Base-by-base conservation (phyloP, 2,329 filamentous ascomycete species). In the Epichloe brachyelytri region DNA sequence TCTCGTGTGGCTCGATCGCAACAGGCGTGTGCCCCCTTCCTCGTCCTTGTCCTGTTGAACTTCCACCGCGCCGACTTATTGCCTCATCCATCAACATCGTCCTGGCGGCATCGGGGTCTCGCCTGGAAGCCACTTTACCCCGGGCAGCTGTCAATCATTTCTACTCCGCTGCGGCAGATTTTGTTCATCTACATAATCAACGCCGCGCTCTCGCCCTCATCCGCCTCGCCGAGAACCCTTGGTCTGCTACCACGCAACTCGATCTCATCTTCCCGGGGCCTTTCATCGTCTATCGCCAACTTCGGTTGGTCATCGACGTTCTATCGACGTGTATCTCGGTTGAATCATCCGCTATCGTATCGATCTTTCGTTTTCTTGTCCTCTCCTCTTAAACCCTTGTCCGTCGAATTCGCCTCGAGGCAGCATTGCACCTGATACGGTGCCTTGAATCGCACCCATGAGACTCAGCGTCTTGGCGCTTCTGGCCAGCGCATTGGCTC, bases 401-500 rank as follows among this genome's bases (percentile, higher is more conserved):
- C 14, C 20, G 48, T 15, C 43, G 14, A 26, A 15, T 33, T 47
- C 20, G 12, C 15, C 11, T 26, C 30, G 26, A 46, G 12, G 36
- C 30, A 34, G 15, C 20, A 33, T 34, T 40, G 49, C 51, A 19
- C 46, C 43, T 38, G 22, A 40, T 41, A 34, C 51, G 41, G 47
- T 49, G 53, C 53, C 37, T 20, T 14, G 7, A 14, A 20, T 51
- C 39, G 51, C 56, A 56, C 57, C 39, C 53, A 68, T 68, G 66
- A 63, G 62, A 59, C 52, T 63, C 52, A 62, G 58, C n/a, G 54
- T 61, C 19, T 63, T 75, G 53, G 64, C 76, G 57, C 62, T 79
- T 48, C 65, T 79, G 53, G 69, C 73, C 45, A 70, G 69, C 48
- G 62, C 65, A 46, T 68, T 69, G 38, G 63, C 66, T 48, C 52